A percentile compares a stretch with the other conserved stretches of the same genome.
Evolutionary conservation across 1,139 yeast species (phyloP).

Genomic region (Maudiozyma humilis): DNA sequence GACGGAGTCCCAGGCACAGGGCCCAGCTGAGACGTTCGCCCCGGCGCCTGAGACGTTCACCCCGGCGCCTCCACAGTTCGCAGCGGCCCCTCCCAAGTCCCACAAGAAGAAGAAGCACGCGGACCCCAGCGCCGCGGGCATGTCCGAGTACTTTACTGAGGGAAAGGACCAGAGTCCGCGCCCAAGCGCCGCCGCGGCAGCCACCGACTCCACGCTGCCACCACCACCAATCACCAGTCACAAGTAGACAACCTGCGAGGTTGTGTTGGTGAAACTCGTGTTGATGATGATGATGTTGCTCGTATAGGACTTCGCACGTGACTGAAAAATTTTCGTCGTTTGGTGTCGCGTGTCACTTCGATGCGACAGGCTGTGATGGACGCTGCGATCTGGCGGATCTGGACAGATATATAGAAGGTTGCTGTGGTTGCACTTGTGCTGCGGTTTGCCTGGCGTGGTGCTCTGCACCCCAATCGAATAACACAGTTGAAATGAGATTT

Average conservation of each 20-base stretch:
- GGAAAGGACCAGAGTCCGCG: slow-evolving; percentile 32
- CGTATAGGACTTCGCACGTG: background rate
- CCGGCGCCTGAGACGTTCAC: too few relatives aligned
- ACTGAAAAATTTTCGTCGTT: background rate
- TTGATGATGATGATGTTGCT: background rate
- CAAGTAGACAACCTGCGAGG: background rate
- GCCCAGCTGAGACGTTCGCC: slow-evolving; percentile 1
- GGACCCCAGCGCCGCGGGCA: slow-evolving; percentile 12
- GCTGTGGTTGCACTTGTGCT: too few relatives aligned
- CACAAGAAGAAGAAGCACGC: slow-evolving; percentile 27
- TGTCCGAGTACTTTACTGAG: slow-evolving; percentile 33
- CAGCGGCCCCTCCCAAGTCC: slow-evolving; percentile 12
- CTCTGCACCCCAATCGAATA: too few relatives aligned
- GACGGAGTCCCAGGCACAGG: slow-evolving; percentile 5
- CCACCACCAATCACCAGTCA: slow-evolving; percentile 23
- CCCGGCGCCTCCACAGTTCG: slow-evolving; percentile 11
- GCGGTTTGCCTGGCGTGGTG: too few relatives aligned
- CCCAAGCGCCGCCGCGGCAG: slow-evolving; percentile 11
- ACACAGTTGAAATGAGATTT: background rate
- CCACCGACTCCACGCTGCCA: slow-evolving; percentile 16
- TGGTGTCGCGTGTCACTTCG: too few relatives aligned
- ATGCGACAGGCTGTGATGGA: too few relatives aligned
- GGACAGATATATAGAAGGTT: too few relatives aligned
- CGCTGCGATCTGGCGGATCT: too few relatives aligned
- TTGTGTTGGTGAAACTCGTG: background rate